Percentiles rank a stretch among this genome's conserved stretches.
phyloP scores from a whole-genome alignment of 768 basidiomycete species.

The Xerocomellus chrysenteron region DNA sequence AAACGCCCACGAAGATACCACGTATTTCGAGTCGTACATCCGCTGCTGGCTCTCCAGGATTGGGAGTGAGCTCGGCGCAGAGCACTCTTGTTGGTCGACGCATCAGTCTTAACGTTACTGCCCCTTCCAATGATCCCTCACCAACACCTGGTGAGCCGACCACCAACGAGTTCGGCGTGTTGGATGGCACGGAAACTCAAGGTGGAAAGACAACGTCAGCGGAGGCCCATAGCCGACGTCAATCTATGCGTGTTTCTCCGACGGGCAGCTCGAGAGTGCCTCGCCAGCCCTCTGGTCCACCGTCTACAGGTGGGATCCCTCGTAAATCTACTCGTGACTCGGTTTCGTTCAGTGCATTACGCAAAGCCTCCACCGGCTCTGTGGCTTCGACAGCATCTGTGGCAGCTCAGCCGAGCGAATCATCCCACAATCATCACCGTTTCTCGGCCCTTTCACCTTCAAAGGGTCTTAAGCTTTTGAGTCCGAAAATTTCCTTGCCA shows the following conservation, averaged over 20 bases:
- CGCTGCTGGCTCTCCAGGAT: slow-evolving; percentile 67
- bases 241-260: slow-evolving; percentile 67
- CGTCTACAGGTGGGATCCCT: slow-evolving; percentile 45
- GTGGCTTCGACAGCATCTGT: slow-evolving; percentile 65
- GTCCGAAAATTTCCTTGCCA: slow-evolving; percentile 70
- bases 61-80: slow-evolving; percentile 56
- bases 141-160: slow-evolving; percentile 48
- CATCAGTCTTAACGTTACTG: slow-evolving; percentile 59
- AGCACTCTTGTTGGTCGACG: slow-evolving; percentile 55
- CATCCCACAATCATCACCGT: slow-evolving; percentile 52
- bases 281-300: slow-evolving; percentile 57
- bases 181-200: slow-evolving; percentile 58
- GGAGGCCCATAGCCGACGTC: slow-evolving; percentile 43
- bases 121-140: slow-evolving; percentile 63
- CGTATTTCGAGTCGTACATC: slow-evolving; percentile 87
- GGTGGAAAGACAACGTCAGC: slow-evolving; percentile 39
- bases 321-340: slow-evolving; percentile 79
- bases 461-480: slow-evolving; percentile 76
- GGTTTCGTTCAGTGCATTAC: slow-evolving; percentile 70
- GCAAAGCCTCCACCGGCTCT: slow-evolving; percentile 82
- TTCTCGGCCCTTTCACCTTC: slow-evolving; percentile 86
- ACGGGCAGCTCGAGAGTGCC: slow-evolving; percentile 58
- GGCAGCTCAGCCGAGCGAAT: slow-evolving; percentile 41
- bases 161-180: slow-evolving; percentile 78
- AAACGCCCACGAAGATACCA: slow-evolving; percentile 91